Conservation (phyloP, 768 basidiomycete species). For the Russula foetens region DNA sequence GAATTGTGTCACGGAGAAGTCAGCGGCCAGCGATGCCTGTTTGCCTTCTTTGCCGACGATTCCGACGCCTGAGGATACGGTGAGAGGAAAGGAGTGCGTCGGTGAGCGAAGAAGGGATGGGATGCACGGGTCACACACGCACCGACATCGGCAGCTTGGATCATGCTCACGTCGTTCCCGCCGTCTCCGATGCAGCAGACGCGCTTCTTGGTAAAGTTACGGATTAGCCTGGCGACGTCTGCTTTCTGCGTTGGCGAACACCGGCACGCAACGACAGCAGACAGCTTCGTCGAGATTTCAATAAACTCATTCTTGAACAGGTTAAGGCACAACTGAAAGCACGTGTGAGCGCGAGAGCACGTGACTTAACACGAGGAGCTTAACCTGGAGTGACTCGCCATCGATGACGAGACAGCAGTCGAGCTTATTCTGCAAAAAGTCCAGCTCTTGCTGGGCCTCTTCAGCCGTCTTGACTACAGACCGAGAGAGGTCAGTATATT, state of each 20-base stretch:
- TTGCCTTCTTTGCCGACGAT: constrained; percentile 99
- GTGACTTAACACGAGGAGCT: background rate
- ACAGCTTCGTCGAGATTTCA: constrained; percentile 90
- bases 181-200: constrained; percentile 99
- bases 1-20: constrained; percentile 98
- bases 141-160: constrained; percentile 98
- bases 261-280: constrained; percentile 94
- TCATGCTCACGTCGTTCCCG: constrained; percentile 99
- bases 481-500: constrained; percentile 1
- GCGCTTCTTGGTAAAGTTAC: constrained; percentile 83
- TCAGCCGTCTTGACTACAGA: constrained; percentile 73
- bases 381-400: constrained; percentile 88
- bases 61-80: constrained; percentile 59
- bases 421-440: constrained; percentile 87
- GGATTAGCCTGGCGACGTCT: constrained; percentile 90
- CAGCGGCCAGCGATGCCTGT: constrained; percentile 97
- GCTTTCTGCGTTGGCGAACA: constrained; percentile 99
- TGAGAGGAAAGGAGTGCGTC: constrained; percentile 20
- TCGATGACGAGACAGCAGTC: constrained; percentile 99
- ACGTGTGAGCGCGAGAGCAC: background rate
- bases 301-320: constrained; percentile 92
- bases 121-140: constrained; percentile 28
- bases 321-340: constrained; percentile 72
- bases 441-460: constrained; percentile 78
- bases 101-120: background rate